Conservation (phyloP, 306 rosid genomes). For the Trifolium pratense region DNA sequence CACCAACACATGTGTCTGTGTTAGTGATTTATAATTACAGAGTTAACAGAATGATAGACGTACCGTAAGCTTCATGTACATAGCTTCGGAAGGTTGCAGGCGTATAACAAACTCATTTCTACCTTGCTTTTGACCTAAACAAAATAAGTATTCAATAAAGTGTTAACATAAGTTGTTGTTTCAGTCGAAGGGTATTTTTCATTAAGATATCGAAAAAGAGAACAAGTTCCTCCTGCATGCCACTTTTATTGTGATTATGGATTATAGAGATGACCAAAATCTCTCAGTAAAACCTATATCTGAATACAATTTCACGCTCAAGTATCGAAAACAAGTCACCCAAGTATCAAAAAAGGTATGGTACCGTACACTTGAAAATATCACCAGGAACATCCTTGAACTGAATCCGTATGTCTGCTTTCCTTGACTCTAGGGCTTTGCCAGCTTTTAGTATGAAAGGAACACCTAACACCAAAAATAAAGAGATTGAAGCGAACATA, state of each 20-base stretch:
- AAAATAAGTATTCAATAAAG: slow-evolving; percentile 33
- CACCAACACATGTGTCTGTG: neutral
- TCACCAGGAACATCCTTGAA: slow-evolving; percentile 99
- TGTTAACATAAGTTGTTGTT: slow-evolving; percentile 19
- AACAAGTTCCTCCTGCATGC: too few relatives aligned
- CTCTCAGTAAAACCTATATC: too few relatives aligned
- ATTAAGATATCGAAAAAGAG: too few relatives aligned
- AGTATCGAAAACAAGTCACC: neutral
- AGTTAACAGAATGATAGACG: slow-evolving; percentile 36
- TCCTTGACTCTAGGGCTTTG: slow-evolving; percentile 83
- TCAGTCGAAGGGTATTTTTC: neutral
- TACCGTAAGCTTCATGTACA: slow-evolving; percentile 92
- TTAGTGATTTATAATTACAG: neutral
- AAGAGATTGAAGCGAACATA: slow-evolving; percentile 14
- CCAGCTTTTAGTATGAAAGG: slow-evolving; percentile 97
- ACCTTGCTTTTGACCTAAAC: slow-evolving; percentile 84
- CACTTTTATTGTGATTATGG: too few relatives aligned
- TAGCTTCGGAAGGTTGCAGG: slow-evolving; percentile 84
- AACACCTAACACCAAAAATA: slow-evolving; percentile 63
- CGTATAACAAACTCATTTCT: slow-evolving; percentile 92
- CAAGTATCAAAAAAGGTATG: slow-evolving; percentile 35
- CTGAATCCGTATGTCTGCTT: slow-evolving; percentile 95
- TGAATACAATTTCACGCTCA: too few relatives aligned
- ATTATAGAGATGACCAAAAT: too few relatives aligned
- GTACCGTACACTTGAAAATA: slow-evolving; percentile 83